These are phyloP conservation scores for Alisma plantagoaquatica DNA, from an alignment of 106 monocot genomes.

Conservation along the genomic window DNA sequence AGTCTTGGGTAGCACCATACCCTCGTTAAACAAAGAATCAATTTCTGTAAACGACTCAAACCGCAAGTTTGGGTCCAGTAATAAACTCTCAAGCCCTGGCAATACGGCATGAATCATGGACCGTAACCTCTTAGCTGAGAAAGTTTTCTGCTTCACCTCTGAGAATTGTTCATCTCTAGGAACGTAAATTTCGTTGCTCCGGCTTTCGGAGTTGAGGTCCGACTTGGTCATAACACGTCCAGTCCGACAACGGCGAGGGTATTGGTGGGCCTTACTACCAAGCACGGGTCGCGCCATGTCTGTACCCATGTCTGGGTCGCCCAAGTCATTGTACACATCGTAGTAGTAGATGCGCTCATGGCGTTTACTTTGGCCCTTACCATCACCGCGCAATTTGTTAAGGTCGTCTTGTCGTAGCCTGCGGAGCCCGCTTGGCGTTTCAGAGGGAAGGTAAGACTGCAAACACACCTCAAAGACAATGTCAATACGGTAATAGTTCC, in stretches of 20 bases:
- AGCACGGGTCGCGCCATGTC: constrained; percentile 31
- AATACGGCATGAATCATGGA: constrained; percentile 65
- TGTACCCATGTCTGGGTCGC: constrained; percentile 55
- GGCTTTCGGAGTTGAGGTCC: too few species aligned
- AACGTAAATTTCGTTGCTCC: constrained; percentile 67
- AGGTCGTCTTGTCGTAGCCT: constrained; percentile 53
- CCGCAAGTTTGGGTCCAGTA: constrained; percentile 26
- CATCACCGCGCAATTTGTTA: constrained; percentile 60
- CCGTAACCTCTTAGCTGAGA: constrained; percentile 32
- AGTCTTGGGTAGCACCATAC: constrained; percentile 12
- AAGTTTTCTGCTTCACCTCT: constrained; percentile 62
- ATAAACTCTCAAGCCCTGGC: constrained; percentile 27
- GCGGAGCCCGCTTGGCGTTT: constrained; percentile 70
- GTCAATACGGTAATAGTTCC: background rate
- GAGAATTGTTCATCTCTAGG: constrained; percentile 80
- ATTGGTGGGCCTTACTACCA: constrained; percentile 47
- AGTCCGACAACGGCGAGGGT: constrained; percentile 54
- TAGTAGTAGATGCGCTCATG: constrained; percentile 62
- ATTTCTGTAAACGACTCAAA: constrained; percentile 47
- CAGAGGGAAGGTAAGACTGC: constrained; percentile 77
- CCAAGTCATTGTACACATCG: constrained; percentile 58
- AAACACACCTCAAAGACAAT: background rate
- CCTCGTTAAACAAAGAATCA: constrained; percentile 35
- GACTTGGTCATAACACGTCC: constrained; percentile 31
- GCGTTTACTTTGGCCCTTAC: constrained; percentile 42